Evolutionary conservation across 2,329 filamentous ascomycete genomes (phyloP).

Genomic region (Cercospora citrullina): DNA sequence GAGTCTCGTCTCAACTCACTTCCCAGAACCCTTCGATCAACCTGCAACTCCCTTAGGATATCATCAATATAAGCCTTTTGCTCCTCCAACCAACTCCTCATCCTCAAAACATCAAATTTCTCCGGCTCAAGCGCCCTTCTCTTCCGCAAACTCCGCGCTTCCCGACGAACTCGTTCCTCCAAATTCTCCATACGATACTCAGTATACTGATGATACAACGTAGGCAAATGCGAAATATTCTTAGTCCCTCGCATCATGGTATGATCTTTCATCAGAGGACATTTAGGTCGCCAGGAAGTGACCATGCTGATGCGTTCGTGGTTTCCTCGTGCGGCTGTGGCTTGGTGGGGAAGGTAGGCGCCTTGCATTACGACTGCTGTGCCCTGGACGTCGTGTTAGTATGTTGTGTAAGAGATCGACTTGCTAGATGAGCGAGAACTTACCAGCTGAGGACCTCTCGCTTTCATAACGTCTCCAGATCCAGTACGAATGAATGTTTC

Average conservation of each 20-base stretch:
- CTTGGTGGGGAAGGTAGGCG: constrained; percentile 66
- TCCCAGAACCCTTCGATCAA: not conserved
- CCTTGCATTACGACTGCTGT: constrained; percentile 66
- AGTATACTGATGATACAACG: constrained; percentile 62
- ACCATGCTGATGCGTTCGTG: constrained; percentile 66
- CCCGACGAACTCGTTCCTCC: constrained; percentile 56
- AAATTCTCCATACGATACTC: constrained; percentile 65
- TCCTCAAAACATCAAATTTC: not conserved
- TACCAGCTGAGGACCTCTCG: constrained; percentile 53
- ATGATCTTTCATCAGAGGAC: constrained; percentile 58
- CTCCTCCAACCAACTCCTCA: constrained; percentile 6
- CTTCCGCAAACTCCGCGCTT: constrained; percentile 15
- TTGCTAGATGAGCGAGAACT: too few relatives aligned
- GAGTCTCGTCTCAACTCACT: not conserved
- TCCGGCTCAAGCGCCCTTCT: not conserved
- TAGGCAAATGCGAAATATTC: constrained; percentile 57
- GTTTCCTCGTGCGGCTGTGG: constrained; percentile 58
- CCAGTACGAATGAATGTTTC: constrained; percentile 62
- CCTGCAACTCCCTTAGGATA: constrained; percentile 1
- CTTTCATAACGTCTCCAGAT: constrained; percentile 57
- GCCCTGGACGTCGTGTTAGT: constrained; percentile 46
- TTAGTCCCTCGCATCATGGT: constrained; percentile 62
- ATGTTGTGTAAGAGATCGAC: too few relatives aligned
- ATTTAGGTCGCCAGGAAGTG: constrained; percentile 64
- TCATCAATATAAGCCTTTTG: constrained; percentile 10